Evolutionary conservation across 1,284 basidiomycete species (phyloP).

Genomic region (Nidula niveotomentosa): DNA sequence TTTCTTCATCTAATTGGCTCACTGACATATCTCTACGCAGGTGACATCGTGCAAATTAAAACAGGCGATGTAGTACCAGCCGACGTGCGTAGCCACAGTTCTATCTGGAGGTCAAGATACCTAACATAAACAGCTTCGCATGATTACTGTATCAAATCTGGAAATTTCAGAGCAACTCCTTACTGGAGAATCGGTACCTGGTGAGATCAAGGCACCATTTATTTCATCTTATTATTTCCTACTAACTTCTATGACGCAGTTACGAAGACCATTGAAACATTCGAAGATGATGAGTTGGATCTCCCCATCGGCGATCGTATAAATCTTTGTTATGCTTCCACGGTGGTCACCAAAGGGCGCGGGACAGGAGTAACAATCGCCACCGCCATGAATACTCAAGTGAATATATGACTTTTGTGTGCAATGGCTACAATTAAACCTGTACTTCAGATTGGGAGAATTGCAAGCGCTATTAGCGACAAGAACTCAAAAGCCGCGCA

Average conservation of each 20-base stretch:
- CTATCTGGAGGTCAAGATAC: not conserved
- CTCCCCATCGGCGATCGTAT: slow-evolving; percentile 11
- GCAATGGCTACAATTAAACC: not conserved
- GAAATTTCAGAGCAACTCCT: slow-evolving; percentile 67
- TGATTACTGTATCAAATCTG: slow-evolving; percentile 37
- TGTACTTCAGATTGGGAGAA: slow-evolving; percentile 45
- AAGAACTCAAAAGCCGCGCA: slow-evolving; percentile 16
- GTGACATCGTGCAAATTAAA: slow-evolving; percentile 55
- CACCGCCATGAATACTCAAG: slow-evolving; percentile 10
- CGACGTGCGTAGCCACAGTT: slow-evolving; percentile 39
- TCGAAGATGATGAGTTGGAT: slow-evolving; percentile 2
- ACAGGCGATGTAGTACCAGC: slow-evolving; percentile 63
- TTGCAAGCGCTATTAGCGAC: slow-evolving; percentile 39
- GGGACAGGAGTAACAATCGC: slow-evolving; percentile 10
- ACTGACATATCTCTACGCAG: slow-evolving; percentile 8
- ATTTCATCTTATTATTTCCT: not conserved
- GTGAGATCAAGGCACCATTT: slow-evolving; percentile 9
- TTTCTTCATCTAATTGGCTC: not conserved
- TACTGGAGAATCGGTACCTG: slow-evolving; percentile 67
- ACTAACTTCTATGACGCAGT: slow-evolving; percentile 24
- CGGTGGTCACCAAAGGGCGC: slow-evolving; percentile 11
- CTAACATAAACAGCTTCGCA: slow-evolving; percentile 18
- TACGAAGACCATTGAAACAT: slow-evolving; percentile 40
- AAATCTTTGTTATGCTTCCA: slow-evolving; percentile 12
- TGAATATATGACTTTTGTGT: not conserved